These are phyloP conservation scores for Citrus medica DNA, from an alignment of 345 rosid genomes.

Conservation along the genomic window DNA sequence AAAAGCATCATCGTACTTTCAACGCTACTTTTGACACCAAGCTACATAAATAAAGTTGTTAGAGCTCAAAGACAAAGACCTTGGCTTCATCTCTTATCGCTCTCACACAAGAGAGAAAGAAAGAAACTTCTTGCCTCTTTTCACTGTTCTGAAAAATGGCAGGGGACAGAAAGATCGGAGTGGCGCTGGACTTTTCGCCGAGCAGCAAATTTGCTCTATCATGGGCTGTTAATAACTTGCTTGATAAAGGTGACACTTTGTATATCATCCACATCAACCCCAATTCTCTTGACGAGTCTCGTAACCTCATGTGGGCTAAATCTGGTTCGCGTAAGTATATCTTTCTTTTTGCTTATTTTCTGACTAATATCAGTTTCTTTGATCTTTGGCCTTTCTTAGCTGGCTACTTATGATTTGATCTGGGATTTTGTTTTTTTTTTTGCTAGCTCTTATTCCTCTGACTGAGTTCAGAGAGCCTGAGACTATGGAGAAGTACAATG, in stretches of 20 bases:
- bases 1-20: background rate
- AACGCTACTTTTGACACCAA: background rate
- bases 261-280: conserved; percentile 64
- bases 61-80: background rate
- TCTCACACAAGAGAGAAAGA: background rate
- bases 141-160: conserved; percentile 34
- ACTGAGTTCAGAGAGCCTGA: conserved; percentile 82
- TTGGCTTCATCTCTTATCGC: background rate
- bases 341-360: background rate
- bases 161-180: conserved; percentile 64
- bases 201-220: conserved; percentile 89
- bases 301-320: conserved; percentile 49
- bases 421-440: background rate
- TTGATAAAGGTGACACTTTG: conserved; percentile 70
- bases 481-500: conserved; percentile 53
- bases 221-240: conserved; percentile 86
- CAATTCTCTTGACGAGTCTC: conserved; percentile 41
- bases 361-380: background rate
- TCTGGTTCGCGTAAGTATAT: conserved; percentile 75
- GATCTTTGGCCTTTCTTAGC: background rate
- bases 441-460: conserved; percentile 80
- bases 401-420: conserved; percentile 11
- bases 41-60: background rate
- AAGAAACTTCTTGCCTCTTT: background rate
- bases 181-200: conserved; percentile 89